These are phyloP conservation scores for Heterobasidion occidentale DNA, from an alignment of 1,284 basidiomycete species.

Conservation along the genomic window DNA sequence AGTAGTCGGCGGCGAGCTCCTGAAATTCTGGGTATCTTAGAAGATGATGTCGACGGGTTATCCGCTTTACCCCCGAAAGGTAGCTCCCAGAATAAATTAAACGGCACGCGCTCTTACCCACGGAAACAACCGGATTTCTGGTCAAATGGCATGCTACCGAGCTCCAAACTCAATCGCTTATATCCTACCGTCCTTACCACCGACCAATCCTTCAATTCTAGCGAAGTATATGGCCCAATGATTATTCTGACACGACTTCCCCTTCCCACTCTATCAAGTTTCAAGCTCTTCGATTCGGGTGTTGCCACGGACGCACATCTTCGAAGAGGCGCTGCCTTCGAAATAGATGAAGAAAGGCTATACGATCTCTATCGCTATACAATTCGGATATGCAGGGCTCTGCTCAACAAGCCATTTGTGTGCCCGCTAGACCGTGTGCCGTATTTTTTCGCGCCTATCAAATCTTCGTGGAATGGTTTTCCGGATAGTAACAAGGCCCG, in stretches of 20 bases:
- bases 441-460: constrained; percentile 61
- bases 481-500: constrained; percentile 12
- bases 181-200: constrained; percentile 50
- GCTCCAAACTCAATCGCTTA: constrained; percentile 21
- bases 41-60: constrained; percentile 9
- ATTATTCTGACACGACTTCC: constrained; percentile 57
- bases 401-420: constrained; percentile 59
- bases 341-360: constrained; percentile 36
- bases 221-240: constrained; percentile 43
- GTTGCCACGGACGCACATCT: constrained; percentile 34
- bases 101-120: constrained; percentile 44
- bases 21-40: constrained; percentile 9
- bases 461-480: constrained; percentile 23
- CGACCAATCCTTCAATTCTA: constrained; percentile 13
- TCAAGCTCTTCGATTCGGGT: constrained; percentile 53
- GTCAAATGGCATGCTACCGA: constrained; percentile 29
- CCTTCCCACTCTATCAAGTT: constrained; percentile 44
- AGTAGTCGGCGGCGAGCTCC: constrained; percentile 8
- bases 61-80: constrained; percentile 4
- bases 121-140: constrained; percentile 59
- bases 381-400: constrained; percentile 46
- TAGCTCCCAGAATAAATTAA: constrained; percentile 18
- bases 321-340: constrained; percentile 38
- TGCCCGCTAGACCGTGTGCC: constrained; percentile 44
- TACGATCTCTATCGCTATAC: constrained; percentile 54